Conservation (phyloP, 352 stramenopile genomes). For the Saprolegnia parasitica region DNA sequence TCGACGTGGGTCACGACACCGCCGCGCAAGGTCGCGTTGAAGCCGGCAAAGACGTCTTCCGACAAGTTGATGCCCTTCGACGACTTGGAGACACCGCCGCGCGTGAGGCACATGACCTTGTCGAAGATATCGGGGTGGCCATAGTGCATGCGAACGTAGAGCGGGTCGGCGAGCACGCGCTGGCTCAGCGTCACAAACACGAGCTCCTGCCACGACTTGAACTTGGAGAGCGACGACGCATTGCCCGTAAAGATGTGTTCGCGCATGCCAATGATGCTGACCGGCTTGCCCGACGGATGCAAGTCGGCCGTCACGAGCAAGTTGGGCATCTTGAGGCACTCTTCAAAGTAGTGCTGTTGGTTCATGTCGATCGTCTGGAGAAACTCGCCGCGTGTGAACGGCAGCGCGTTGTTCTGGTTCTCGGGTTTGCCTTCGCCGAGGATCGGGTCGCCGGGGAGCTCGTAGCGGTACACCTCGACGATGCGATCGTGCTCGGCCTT, state of each 20-base stretch:
- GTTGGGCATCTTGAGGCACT: slow-evolving; percentile 40
- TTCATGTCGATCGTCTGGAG: slow-evolving; percentile 43
- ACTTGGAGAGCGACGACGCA: slow-evolving; percentile 69
- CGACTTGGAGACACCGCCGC: slow-evolving; percentile 70
- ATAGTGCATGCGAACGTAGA: slow-evolving; percentile 77
- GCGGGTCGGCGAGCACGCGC: slow-evolving; percentile 66
- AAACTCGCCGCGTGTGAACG: slow-evolving; percentile 37
- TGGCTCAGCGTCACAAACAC: slow-evolving; percentile 78
- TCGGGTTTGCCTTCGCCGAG: slow-evolving; percentile 39
- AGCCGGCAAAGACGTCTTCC: slow-evolving; percentile 77
- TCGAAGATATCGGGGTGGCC: slow-evolving; percentile 79
- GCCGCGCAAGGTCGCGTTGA: slow-evolving; percentile 62
- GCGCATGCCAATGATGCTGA: slow-evolving; percentile 79
- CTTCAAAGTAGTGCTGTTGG: slow-evolving; percentile 39
- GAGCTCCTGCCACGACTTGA: slow-evolving; percentile 74
- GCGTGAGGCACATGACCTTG: slow-evolving; percentile 63
- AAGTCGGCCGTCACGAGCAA: slow-evolving; percentile 58
- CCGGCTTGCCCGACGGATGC: slow-evolving; percentile 62
- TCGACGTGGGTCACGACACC: slow-evolving; percentile 67
- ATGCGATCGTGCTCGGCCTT: slow-evolving; percentile 66
- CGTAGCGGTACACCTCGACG: slow-evolving; percentile 68
- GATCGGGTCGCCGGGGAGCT: slow-evolving; percentile 42
- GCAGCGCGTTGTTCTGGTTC: slow-evolving; percentile 40
- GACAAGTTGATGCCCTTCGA: slow-evolving; percentile 79
- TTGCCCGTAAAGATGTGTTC: slow-evolving; percentile 82